These are phyloP conservation scores for Solanum hybrid DNA, from an alignment of 305 asterid species.

Conservation along the genomic window DNA sequence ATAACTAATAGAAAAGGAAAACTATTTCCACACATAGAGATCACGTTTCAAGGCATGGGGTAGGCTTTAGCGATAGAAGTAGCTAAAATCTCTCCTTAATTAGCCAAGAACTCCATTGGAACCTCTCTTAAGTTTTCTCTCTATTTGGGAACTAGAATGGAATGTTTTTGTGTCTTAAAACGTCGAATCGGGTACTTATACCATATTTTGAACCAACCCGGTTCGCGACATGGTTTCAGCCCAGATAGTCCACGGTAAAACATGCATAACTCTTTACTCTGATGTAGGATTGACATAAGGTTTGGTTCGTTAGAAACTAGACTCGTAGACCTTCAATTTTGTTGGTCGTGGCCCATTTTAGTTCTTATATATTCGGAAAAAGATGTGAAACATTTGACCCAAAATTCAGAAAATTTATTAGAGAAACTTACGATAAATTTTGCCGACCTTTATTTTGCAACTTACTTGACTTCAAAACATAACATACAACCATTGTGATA, in stretches of 20 bases:
- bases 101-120: neutral
- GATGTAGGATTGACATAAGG: neutral
- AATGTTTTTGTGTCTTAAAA: neutral
- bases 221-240: neutral
- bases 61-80: neutral
- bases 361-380: too few relatives aligned
- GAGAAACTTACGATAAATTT: neutral
- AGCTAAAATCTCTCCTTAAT: neutral
- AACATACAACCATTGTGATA: too few relatives aligned
- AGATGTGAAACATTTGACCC: neutral
- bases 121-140: neutral
- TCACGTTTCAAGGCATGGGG: neutral
- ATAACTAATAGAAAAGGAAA: neutral
- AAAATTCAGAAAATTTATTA: neutral
- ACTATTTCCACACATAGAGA: neutral
- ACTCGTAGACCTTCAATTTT: neutral
- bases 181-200: too few relatives aligned
- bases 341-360: neutral
- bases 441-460: neutral
- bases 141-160: neutral
- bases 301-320: neutral
- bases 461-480: neutral
- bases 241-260: neutral
- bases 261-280: neutral
- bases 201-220: neutral